These are phyloP conservation scores for Fusarium longipes DNA, from an alignment of 2,329 filamentous ascomycete species.

Conservation along the genomic window DNA sequence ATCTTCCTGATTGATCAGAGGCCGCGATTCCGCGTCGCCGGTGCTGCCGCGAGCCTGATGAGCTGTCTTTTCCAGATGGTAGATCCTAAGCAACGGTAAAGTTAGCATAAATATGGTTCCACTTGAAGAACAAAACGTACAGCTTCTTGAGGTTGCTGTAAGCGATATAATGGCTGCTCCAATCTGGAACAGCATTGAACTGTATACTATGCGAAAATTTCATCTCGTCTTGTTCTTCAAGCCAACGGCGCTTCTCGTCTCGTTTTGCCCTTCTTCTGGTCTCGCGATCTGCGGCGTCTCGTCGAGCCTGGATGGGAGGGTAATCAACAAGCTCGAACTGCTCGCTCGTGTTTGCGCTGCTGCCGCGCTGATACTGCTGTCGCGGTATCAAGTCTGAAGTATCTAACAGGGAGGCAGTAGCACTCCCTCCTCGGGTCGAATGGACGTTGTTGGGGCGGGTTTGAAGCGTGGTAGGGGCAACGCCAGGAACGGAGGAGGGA, in stretches of 20 bases:
- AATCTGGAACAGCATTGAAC: conserved; percentile 99
- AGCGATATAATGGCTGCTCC: conserved; percentile 97
- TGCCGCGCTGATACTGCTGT: conserved; percentile 11
- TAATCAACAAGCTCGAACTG: conserved; percentile 59
- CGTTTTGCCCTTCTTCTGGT: conserved; percentile 58
- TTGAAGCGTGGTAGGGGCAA: conserved; percentile 41
- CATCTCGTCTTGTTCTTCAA: conserved; percentile 86
- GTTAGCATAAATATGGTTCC: conserved; percentile 7
- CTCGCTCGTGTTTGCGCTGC: conserved; percentile 28
- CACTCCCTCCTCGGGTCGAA: conserved; percentile 53
- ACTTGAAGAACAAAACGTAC: conserved; percentile 62
- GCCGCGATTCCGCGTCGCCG: conserved; percentile 84
- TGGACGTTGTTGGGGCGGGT: conserved; percentile 36
- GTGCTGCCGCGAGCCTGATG: conserved; percentile 65
- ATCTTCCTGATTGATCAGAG: conserved; percentile 79
- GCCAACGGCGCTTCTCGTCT: conserved; percentile 73
- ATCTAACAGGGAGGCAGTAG: conserved; percentile 26
- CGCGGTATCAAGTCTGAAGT: conserved; percentile 11
- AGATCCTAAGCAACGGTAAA: conserved; percentile 74
- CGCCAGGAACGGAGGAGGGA: conserved; percentile 56
- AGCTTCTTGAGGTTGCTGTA: conserved; percentile 99
- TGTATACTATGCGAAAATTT: conserved; percentile 99
- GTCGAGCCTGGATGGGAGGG: conserved; percentile 47
- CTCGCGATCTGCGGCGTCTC: conserved; percentile 49
- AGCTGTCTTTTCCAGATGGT: conserved; percentile 88